Percentiles rank a stretch among this genome's conserved stretches.
phyloP scores from a whole-genome alignment of 192 early-diverging fungal genomes.

The Backusella sp. region DNA sequence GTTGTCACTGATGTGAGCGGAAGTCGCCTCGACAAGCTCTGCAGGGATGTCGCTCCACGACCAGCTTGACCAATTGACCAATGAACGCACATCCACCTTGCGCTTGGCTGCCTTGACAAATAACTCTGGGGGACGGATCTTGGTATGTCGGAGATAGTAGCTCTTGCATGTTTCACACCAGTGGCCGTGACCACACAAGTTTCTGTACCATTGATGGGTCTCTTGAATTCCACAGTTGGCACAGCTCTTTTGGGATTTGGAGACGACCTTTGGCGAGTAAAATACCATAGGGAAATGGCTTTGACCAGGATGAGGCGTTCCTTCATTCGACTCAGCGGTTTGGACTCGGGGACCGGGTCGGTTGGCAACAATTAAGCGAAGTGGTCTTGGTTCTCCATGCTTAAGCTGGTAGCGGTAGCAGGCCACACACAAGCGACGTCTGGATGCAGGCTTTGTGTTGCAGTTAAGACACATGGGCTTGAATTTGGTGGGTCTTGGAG shows the following conservation, averaged over 20 bases:
- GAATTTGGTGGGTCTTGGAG: conserved; percentile 24
- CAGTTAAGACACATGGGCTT: conserved; percentile 35
- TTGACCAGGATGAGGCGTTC: background rate
- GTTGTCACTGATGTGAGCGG: background rate
- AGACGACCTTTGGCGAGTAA: conserved; percentile 3
- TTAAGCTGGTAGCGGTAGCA: conserved; percentile 39
- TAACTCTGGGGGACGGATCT: conserved; percentile 23
- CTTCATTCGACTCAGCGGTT: background rate
- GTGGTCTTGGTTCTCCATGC: conserved; percentile 22
- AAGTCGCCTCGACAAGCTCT: background rate
- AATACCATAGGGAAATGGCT: conserved; percentile 13
- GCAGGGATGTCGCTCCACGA: conserved; percentile 13
- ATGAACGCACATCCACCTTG: conserved; percentile 26
- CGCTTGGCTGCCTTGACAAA: conserved; percentile 35
- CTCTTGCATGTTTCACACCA: conserved; percentile 40
- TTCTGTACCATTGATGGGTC: conserved; percentile 39
- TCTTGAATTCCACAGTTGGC: conserved; percentile 30
- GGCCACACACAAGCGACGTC: conserved; percentile 32
- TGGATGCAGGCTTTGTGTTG: conserved; percentile 27
- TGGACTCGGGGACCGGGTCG: conserved; percentile 10
- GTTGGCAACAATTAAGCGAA: conserved; percentile 29
- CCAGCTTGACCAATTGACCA: conserved; percentile 25
- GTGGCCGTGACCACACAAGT: conserved; percentile 32
- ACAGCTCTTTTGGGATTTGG: conserved; percentile 16
- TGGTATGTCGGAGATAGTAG: conserved; percentile 31